Evolutionary conservation across 768 basidiomycete species (phyloP).

Genomic region (Agrocybe pediades): DNA sequence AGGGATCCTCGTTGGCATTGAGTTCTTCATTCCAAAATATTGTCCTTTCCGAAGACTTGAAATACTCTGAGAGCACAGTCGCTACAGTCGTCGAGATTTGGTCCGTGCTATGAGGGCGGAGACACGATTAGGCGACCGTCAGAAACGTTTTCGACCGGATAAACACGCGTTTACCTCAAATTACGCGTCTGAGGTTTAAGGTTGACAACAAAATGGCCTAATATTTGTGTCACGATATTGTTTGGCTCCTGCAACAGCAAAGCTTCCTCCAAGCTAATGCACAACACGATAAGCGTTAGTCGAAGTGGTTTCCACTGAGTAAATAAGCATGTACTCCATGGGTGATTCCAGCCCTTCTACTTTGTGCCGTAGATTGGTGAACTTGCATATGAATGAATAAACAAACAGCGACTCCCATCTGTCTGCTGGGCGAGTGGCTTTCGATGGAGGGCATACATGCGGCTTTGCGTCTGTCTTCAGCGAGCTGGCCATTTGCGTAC

Average conservation of each 20-base stretch:
- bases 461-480: slow-evolving; percentile 35
- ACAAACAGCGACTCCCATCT: slow-evolving; percentile 89
- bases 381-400: slow-evolving; percentile 84
- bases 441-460: slow-evolving; percentile 59
- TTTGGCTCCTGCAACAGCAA: slow-evolving; percentile 73
- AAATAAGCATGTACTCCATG: slow-evolving; percentile 69
- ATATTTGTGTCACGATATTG: slow-evolving; percentile 70
- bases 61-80: slow-evolving; percentile 66
- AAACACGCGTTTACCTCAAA: slow-evolving; percentile 67
- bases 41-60: slow-evolving; percentile 74
- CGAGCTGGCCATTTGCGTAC: slow-evolving; percentile 33
- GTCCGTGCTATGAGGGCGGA: slow-evolving; percentile 61
- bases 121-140: slow-evolving; percentile 28
- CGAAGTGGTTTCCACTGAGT: slow-evolving; percentile 10
- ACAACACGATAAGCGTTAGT: slow-evolving; percentile 14
- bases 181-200: slow-evolving; percentile 89
- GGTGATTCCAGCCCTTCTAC: slow-evolving; percentile 78
- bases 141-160: slow-evolving; percentile 20
- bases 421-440: slow-evolving; percentile 73
- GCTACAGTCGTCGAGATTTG: slow-evolving; percentile 79
- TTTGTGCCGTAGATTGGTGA: slow-evolving; percentile 73
- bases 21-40: slow-evolving; percentile 79
- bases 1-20: slow-evolving; percentile 72
- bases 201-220: slow-evolving; percentile 78
- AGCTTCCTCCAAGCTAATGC: slow-evolving; percentile 75